Percentiles rank a stretch among this genome's conserved stretches.
These are phyloP conservation scores for Schizonepeta tenuifolia DNA, from an alignment of 257 asterid species.

Conservation along the genomic window DNA sequence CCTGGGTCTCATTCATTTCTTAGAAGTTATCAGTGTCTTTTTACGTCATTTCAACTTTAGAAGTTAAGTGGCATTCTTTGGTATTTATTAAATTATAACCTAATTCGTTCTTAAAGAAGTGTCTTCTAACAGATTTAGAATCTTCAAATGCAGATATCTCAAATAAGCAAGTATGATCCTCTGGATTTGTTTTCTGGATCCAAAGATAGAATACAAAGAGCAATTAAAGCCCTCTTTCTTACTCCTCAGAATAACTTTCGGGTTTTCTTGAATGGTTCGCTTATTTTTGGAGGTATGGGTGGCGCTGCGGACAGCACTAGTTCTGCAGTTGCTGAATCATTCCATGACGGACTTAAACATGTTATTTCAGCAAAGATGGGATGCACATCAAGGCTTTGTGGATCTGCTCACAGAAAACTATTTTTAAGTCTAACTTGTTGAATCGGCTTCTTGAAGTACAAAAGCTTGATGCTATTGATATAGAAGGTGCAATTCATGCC, in stretches of 20 bases:
- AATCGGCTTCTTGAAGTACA: constrained; percentile 83
- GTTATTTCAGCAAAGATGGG: constrained; percentile 70
- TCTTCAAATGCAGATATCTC: constrained; percentile 62
- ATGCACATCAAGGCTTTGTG: constrained; percentile 61
- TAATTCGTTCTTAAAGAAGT: not conserved
- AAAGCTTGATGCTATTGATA: constrained; percentile 75
- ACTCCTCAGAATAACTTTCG: constrained; percentile 96
- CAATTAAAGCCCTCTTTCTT: constrained; percentile 62
- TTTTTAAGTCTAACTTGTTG: constrained; percentile 63
- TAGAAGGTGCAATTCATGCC: constrained; percentile 95
- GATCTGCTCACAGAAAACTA: constrained; percentile 75
- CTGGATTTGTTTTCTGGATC: constrained; percentile 89
- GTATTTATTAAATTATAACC: too few relatives aligned
- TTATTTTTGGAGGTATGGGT: constrained; percentile 79
- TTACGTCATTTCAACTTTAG: too few relatives aligned
- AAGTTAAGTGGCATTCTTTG: too few relatives aligned
- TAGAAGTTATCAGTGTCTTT: not conserved
- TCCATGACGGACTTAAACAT: constrained; percentile 64
- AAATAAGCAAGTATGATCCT: constrained; percentile 84
- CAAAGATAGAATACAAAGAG: constrained; percentile 66
- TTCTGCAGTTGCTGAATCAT: constrained; percentile 50
- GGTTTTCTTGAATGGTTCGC: constrained; percentile 85
- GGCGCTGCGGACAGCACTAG: constrained; percentile 54
- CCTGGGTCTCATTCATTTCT: constrained; percentile 1
- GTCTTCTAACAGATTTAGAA: constrained; percentile 19